Base-by-base conservation (phyloP, 495 filamentous ascomycete species). In the Penicillium maclennaniae region DNA sequence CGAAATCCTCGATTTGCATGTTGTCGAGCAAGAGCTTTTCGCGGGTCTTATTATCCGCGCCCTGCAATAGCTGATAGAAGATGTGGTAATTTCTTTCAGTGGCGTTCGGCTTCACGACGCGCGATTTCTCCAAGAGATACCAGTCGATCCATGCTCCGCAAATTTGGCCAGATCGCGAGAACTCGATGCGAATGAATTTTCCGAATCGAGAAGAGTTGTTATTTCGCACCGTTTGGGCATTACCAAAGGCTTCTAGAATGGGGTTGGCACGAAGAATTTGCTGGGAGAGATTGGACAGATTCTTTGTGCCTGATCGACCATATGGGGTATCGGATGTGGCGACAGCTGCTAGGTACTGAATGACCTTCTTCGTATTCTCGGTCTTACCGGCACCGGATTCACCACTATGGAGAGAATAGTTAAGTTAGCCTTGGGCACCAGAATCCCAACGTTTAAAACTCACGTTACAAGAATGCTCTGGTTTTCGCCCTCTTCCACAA, bases 321-420 rank as follows among this genome's bases (percentile, higher is more conserved):
- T 82, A 84, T 4, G 86, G 80, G 5, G 85, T 86, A 47, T 95
- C 89, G 1, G 89, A 84, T 20, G 87, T 86, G 5, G 95, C 95
- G 36, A 97, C 92, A 14, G 92, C 92, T 19, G 95, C 95, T 43
- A 99, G 82, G 68, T 97, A 99, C 56, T 99, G 95, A 48, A 99
- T 99, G 45, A 99, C 95, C 70, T 99, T 99, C 65, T 99, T 99
- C 3, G 95, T 99, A 58, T 99, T 99, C 67, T 99, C 95, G 0
- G 95, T 99, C 72, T 99, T 99, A 56, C 95, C 95, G 25, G 95
- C 95, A 56, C 95, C 95, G 19, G 95, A 99, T 72, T 99, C 95
- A 67, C 95, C 95, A 27, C 80, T 83, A 47, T 34, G 16, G 42
- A 28, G 4, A 16, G 6, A n/a, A 25, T 42, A 46, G 17, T 61